phyloP scores from a whole-genome alignment of 164 flowering plant species.

The Litsea cubeba region DNA sequence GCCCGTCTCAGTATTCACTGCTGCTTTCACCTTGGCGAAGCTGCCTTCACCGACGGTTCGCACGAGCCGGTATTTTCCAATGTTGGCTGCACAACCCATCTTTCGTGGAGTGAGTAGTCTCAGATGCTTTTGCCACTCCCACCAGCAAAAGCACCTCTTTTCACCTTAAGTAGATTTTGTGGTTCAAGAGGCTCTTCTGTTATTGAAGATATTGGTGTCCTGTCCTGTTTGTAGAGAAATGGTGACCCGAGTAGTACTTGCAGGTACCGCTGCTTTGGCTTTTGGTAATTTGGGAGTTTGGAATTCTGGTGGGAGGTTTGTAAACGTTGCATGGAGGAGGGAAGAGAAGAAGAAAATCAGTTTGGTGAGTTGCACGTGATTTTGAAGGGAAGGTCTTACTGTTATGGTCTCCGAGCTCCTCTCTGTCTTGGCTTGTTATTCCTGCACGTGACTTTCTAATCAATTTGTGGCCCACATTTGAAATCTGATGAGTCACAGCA shows the following conservation, averaged over 20 bases:
- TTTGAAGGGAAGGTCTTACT: not conserved
- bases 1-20: constrained; percentile 33
- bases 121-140: not conserved
- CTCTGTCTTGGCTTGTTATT: too few relatives aligned
- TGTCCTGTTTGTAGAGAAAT: not conserved
- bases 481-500: too few relatives aligned
- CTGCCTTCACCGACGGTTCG: constrained; percentile 69
- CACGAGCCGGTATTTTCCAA: constrained; percentile 60
- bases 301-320: not conserved
- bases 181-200: not conserved
- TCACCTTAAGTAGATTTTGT: not conserved
- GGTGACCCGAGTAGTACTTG: not conserved
- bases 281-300: not conserved
- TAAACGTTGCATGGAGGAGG: not conserved
- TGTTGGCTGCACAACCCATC: constrained; percentile 44
- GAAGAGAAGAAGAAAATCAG: not conserved
- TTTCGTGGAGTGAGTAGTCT: not conserved
- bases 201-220: not conserved
- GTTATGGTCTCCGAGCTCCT: not conserved
- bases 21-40: constrained; percentile 78
- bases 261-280: not conserved
- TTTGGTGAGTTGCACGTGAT: not conserved
- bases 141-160: not conserved
- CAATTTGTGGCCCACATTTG: too few relatives aligned
- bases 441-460: not conserved